Base-by-base conservation (phyloP, 176 grass and related monocot species). In the Raddia distichophylla region DNA sequence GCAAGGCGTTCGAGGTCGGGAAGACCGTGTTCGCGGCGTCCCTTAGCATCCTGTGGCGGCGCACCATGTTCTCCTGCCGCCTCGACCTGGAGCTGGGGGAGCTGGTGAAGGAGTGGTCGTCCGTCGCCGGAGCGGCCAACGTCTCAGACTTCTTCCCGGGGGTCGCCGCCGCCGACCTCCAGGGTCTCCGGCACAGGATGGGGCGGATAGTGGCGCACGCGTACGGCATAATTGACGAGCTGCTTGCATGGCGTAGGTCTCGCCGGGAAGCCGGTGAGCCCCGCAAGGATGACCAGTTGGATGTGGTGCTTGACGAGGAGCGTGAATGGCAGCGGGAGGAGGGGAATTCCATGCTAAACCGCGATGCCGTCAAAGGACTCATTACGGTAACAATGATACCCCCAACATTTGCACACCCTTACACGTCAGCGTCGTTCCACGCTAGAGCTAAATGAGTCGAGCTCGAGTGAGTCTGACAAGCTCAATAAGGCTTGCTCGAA, bases 101-200 rank as follows among this genome's bases (percentile, higher is more conserved):
- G 2, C 34, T 17, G 5, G 69, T 91, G 16, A 55, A 64, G 51
- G 70, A 8, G 10, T 43, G 67, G 35, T 35, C 48, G 64, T 51
- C 8, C 42, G 5, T 68, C 7, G 50, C 1, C 7, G 66, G 27
- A 45, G 62, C 50, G 12, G 32, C 73, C 6, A 89, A 85, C 45
- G 10, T 80, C 5, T 88, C 90, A 0, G 90, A 92, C 80, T 58
- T 82, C 60, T 65, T 88, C 45, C 86, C 90, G 5, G 5, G 67
- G 9, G 5, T 92, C 19, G 33, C 83, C 43, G 52, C n/a, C 15
- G 5, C 78, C 14, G 86, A 92, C 47, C 67, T 82, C 7, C 90
- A 92, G 58, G 86, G 86, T 2, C 18, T 12, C 1, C 55, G 73
- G 15, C 35, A 37, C 20, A 73, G 69, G 18, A 1, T 69, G 7